These are phyloP conservation scores for Misopates orontium DNA, from an alignment of 257 asterid species.

Conservation along the genomic window DNA sequence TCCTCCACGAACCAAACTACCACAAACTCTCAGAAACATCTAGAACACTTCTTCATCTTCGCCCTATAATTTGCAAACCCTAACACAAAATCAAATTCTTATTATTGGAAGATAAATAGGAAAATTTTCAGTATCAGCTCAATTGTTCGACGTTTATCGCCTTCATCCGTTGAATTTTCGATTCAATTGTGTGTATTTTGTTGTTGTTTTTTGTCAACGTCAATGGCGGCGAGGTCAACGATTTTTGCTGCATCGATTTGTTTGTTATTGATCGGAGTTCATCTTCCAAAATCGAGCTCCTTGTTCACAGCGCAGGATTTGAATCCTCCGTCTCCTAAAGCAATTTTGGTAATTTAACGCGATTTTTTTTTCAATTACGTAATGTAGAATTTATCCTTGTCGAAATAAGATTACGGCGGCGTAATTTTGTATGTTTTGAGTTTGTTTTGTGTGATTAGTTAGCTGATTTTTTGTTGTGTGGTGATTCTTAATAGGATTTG, in stretches of 20 bases:
- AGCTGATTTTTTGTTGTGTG: neutral
- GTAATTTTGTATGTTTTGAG: too few species aligned
- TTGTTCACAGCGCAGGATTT: constrained; percentile 32
- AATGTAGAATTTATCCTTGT: too few species aligned
- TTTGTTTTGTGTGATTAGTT: neutral
- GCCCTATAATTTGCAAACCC: neutral
- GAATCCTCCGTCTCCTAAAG: constrained; percentile 48
- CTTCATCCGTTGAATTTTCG: neutral
- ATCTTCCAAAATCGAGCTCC: constrained; percentile 34
- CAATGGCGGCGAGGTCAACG: constrained; percentile 37
- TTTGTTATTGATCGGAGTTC: constrained; percentile 32
- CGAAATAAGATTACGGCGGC: too few species aligned
- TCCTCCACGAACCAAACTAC: neutral
- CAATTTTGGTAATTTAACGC: constrained; percentile 42
- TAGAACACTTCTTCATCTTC: constrained; percentile 7
- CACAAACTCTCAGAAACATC: neutral
- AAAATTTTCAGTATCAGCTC: too few species aligned
- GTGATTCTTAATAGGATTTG: constrained; percentile 54
- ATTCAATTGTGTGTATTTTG: neutral
- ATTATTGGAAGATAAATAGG: neutral
- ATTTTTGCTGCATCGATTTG: constrained; percentile 20
- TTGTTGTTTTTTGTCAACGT: neutral
- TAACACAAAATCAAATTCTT: neutral
- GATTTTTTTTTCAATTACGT: neutral
- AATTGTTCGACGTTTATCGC: too few species aligned